Conservation (phyloP, 768 basidiomycete species). For the Trametes gibbosa region DNA sequence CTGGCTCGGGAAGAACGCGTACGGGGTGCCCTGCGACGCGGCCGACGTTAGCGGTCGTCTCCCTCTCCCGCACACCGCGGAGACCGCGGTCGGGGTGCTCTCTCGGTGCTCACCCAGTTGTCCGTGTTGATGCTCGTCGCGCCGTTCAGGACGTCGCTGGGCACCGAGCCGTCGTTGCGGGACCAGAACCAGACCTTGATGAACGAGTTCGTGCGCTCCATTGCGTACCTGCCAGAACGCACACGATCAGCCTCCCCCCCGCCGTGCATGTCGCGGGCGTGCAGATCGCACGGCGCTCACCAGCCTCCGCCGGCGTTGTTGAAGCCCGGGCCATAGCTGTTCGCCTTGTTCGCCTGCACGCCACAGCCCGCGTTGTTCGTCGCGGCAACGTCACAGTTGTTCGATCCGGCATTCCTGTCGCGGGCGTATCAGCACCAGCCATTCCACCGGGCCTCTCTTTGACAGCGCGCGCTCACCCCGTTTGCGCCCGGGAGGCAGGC, state of each 20-base stretch:
- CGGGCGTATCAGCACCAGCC: background rate
- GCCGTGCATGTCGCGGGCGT: background rate
- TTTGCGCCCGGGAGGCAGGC: slow-evolving; percentile 44
- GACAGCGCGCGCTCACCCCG: slow-evolving; percentile 35
- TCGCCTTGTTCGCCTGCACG: slow-evolving; percentile 36
- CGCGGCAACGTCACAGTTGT: slow-evolving; percentile 45
- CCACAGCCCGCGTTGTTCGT: slow-evolving; percentile 58
- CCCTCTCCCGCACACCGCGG: background rate
- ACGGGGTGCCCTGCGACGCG: slow-evolving; percentile 47
- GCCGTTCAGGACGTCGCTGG: slow-evolving; percentile 43
- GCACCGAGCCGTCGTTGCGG: slow-evolving; percentile 39
- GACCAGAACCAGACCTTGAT: slow-evolving; percentile 78
- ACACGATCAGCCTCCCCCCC: background rate
- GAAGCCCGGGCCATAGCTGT: slow-evolving; percentile 57
- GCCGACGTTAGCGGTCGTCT: background rate
- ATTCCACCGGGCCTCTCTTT: background rate
- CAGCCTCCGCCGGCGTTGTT: slow-evolving; percentile 63
- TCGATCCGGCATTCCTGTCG: slow-evolving; percentile 12
- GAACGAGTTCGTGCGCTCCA: slow-evolving; percentile 53
- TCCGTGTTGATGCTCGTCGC: slow-evolving; percentile 43
- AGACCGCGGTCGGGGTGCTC: background rate
- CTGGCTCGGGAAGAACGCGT: slow-evolving; percentile 57
- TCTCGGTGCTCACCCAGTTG: slow-evolving; percentile 49
- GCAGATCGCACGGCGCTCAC: slow-evolving; percentile 17
- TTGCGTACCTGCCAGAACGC: slow-evolving; percentile 37